These are phyloP conservation scores for Cladosporium colombiae DNA, from an alignment of 2,329 filamentous ascomycete genomes.

Conservation along the genomic window DNA sequence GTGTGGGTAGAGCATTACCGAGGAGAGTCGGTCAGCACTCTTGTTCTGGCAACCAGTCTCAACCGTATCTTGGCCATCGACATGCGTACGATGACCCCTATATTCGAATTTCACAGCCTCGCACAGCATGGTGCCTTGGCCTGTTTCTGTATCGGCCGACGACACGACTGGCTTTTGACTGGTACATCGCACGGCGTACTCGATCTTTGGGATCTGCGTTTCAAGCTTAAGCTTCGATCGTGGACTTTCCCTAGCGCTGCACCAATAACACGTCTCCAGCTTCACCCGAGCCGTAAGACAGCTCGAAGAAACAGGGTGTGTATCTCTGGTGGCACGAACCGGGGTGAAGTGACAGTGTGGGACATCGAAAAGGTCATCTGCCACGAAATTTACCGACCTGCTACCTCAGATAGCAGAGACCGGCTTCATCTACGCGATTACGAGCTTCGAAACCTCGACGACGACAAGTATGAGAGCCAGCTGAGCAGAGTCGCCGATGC, in stretches of 20 bases:
- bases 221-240: constrained; percentile 80
- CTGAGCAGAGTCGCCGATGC: constrained; percentile 79
- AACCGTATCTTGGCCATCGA: constrained; percentile 84
- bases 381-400: constrained; percentile 78
- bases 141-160: constrained; percentile 84
- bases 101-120: constrained; percentile 82
- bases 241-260: constrained; percentile 85
- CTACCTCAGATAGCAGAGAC: constrained; percentile 57
- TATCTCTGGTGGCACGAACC: constrained; percentile 81
- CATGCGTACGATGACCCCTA: constrained; percentile 77
- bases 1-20: constrained; percentile 94
- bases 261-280: constrained; percentile 73
- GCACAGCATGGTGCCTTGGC: constrained; percentile 89
- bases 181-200: constrained; percentile 92
- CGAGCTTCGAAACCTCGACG: constrained; percentile 85
- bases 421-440: constrained; percentile 60
- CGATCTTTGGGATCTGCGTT: constrained; percentile 95
- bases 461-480: constrained; percentile 84
- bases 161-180: constrained; percentile 84
- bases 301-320: constrained; percentile 80
- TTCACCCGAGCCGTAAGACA: constrained; percentile 62
- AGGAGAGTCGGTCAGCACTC: constrained; percentile 74
- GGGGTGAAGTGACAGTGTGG: constrained; percentile 92
- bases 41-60: constrained; percentile 82
- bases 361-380: constrained; percentile 89